Conservation (phyloP, 495 filamentous ascomycete species). For the Penicillium cosmopolitanum region DNA sequence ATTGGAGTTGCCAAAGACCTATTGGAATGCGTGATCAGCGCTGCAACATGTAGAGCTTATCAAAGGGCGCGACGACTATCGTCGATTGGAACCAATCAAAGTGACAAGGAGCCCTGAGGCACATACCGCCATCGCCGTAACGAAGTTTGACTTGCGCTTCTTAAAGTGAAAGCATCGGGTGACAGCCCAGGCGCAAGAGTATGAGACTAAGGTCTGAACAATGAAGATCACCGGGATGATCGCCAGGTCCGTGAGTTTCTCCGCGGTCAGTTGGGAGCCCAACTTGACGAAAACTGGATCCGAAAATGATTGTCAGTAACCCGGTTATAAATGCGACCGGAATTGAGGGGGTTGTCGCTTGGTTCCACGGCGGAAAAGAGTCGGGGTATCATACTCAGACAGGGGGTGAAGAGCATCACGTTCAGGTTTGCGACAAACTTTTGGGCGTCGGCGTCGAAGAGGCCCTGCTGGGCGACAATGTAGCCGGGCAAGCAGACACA, state of each 20-base stretch:
- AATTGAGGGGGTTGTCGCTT: background rate
- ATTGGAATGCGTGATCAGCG: slow-evolving; percentile 19
- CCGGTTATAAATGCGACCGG: background rate
- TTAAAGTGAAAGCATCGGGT: slow-evolving; percentile 76
- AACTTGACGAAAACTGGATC: slow-evolving; percentile 90
- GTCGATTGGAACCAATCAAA: background rate
- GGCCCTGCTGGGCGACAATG: slow-evolving; percentile 82
- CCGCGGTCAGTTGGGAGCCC: slow-evolving; percentile 89
- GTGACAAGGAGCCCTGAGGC: background rate
- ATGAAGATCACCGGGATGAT: slow-evolving; percentile 94
- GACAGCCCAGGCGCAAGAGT: slow-evolving; percentile 68
- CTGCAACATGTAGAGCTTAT: background rate
- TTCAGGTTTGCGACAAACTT: slow-evolving; percentile 97
- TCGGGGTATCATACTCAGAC: slow-evolving; percentile 70
- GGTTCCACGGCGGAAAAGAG: background rate
- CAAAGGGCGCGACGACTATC: background rate
- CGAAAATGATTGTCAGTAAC: background rate
- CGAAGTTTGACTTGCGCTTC: slow-evolving; percentile 86
- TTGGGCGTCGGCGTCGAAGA: slow-evolving; percentile 92
- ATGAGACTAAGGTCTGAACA: slow-evolving; percentile 83
- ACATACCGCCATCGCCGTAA: slow-evolving; percentile 89
- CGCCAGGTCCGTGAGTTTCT: slow-evolving; percentile 85
- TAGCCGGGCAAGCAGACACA: slow-evolving; percentile 97
- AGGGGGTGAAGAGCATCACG: slow-evolving; percentile 91
- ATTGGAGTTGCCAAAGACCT: slow-evolving; percentile 97